Percentiles rank a stretch among this genome's conserved stretches.
phyloP scores from a whole-genome alignment of 2,329 filamentous ascomycete genomes.

The Pyricularia grisea region DNA sequence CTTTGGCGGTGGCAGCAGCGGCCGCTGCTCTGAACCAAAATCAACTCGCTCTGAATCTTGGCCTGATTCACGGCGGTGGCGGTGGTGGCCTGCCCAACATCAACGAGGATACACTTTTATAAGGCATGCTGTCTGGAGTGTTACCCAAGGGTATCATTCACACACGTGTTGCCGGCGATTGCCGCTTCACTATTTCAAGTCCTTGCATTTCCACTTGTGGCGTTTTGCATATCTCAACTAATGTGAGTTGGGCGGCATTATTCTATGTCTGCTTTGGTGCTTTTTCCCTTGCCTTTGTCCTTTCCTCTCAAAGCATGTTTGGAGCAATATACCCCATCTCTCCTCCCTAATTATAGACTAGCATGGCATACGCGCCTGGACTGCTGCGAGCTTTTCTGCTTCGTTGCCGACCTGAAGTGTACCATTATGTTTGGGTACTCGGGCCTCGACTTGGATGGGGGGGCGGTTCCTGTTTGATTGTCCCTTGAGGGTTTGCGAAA shows the following conservation, averaged over 20 bases:
- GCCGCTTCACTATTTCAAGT: not conserved
- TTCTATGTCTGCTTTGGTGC: not conserved
- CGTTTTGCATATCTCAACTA: not conserved
- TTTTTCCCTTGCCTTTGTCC: not conserved
- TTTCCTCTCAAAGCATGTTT: not conserved
- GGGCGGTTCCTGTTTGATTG: not conserved
- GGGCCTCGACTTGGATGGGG: not conserved
- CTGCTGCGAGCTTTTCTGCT: not conserved
- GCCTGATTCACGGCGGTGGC: constrained; percentile 11
- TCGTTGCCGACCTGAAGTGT: not conserved
- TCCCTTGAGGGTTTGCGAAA: not conserved
- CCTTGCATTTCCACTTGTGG: not conserved
- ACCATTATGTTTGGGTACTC: not conserved
- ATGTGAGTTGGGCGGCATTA: not conserved
- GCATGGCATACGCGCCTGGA: not conserved
- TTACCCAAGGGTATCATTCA: not conserved
- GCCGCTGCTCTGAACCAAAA: constrained; percentile 18
- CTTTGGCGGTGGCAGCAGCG: constrained; percentile 22
- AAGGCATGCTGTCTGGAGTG: not conserved
- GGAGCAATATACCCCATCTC: constrained; percentile 1
- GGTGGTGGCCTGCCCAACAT: constrained; percentile 27
- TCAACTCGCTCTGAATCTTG: constrained; percentile 20
- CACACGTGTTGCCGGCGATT: not conserved
- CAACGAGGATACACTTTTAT: constrained; percentile 30
- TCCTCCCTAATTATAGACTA: constrained; percentile 1